Conservation (phyloP, 768 basidiomycete genomes). For the Postia placenta region DNA sequence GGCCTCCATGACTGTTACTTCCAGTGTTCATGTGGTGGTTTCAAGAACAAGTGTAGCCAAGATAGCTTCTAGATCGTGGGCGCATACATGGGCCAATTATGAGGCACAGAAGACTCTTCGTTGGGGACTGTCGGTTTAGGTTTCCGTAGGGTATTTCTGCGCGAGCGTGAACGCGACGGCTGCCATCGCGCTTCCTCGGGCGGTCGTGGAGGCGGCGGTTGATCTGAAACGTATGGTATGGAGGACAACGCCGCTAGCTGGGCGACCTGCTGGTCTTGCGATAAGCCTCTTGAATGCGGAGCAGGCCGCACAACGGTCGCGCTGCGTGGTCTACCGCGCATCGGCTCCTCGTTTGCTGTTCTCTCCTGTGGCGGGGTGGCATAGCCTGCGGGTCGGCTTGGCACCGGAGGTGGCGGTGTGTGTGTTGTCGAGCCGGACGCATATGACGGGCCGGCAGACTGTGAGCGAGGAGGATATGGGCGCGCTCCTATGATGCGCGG, state of each 20-base stretch:
- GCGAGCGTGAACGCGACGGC: neutral
- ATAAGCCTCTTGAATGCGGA: neutral
- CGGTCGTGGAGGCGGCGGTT: neutral
- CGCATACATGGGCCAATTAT: too few relatives aligned
- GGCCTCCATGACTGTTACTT: too few relatives aligned
- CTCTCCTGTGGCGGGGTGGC: neutral
- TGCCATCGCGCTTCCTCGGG: neutral
- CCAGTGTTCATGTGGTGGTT: too few relatives aligned
- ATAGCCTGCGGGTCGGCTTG: constrained; percentile 16
- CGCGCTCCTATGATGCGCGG: constrained; percentile 8
- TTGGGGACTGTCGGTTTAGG: neutral
- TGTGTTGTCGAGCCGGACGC: neutral
- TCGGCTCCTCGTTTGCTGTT: neutral
- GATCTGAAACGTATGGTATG: neutral
- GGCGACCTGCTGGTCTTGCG: neutral
- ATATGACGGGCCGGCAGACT: constrained; percentile 19
- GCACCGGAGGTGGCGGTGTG: constrained; percentile 17
- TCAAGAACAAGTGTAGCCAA: too few relatives aligned
- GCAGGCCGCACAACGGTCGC: neutral
- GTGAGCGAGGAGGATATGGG: constrained; percentile 17
- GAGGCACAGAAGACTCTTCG: neutral
- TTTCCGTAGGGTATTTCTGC: neutral
- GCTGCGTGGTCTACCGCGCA: neutral
- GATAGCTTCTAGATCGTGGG: too few relatives aligned
- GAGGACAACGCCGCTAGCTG: neutral